Evolutionary conservation across 78 protist species (phyloP), one percentile per base, ranked within the genome.

Genomic region (Dictyostelium citrinum): DNA sequence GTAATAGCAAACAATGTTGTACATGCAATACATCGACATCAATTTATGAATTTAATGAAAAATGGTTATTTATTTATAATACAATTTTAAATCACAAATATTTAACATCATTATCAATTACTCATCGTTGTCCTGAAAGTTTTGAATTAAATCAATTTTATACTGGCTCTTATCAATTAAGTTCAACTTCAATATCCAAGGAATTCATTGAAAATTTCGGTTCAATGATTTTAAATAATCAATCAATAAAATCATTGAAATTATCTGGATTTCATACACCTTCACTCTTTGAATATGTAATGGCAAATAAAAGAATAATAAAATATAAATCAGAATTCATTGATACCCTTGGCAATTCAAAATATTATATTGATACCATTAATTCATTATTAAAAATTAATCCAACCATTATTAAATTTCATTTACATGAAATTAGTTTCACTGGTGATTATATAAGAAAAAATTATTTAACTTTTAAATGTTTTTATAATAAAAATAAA

Each of bases 351-450:
- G 7, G 7, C 1, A 70, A 70, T 31, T 27, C 20, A 33, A 70
- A 70, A 33, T 9, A 31, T 33, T 70, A 70, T 70, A 70, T 70
- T 17, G 43, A 70, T 4, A 33, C 77, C 0, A 70, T 70, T 31
- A 27, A 27, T 27, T 10, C 10, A 1, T 27, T 64, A 64, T 64
- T 64, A 64, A 64, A 64, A 64, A 27, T 11, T 9, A 64, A 68
- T 68, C 76, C 35, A 68, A 24, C 77, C 31, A 70, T 70, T 20
- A 70, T 33, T 33, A 70, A 70, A 70, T 70, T 70, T 70, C 24
- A 70, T 70, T 70, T 70, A 16, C 77, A 68, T 33, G 77, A 70
- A 70, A 70, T 70, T 70, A 70, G 37, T 70, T 70, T 33, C 12
- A 33, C 45, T 33, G 77, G 77, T 12, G 76, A 68, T 31, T 68